These are phyloP conservation scores for Capsella bursapastoris DNA, from an alignment of 345 rosid genomes.

Conservation along the genomic window DNA sequence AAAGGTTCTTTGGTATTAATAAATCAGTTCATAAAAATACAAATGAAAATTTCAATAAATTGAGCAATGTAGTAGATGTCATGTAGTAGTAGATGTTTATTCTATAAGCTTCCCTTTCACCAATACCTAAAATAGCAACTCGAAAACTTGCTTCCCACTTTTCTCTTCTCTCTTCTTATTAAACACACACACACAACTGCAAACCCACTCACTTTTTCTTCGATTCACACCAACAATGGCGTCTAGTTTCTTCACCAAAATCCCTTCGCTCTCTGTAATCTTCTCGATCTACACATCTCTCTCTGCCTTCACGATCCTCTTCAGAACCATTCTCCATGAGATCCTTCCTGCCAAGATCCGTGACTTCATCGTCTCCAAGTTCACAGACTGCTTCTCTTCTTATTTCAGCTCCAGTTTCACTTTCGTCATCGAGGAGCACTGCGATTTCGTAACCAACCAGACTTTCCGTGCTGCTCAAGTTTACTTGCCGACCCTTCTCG, in stretches of 20 bases:
- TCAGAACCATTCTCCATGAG: conserved; percentile 31
- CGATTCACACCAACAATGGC: conserved; percentile 22
- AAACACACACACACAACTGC: not conserved
- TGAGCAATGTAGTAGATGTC: no score
- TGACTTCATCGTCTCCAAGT: conserved; percentile 10
- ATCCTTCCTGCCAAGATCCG: conserved; percentile 18
- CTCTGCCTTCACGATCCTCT: conserved; percentile 33
- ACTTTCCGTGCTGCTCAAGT: conserved; percentile 32
- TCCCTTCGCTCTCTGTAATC: conserved; percentile 28
- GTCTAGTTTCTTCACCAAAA: conserved; percentile 8
- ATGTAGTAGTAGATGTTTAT: not conserved
- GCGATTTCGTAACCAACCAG: conserved; percentile 27
- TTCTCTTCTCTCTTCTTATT: not conserved
- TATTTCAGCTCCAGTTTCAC: conserved; percentile 29
- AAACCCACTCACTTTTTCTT: not conserved
- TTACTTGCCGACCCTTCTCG: conserved; percentile 35
- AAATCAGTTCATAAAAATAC: no score
- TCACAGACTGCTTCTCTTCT: conserved; percentile 24
- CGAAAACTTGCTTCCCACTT: not conserved
- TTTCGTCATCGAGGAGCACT: conserved; percentile 34
- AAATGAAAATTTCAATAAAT: no score
- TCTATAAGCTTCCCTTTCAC: not conserved
- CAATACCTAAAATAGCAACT: not conserved
- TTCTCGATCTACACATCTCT: conserved; percentile 38
- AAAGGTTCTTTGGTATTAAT: no score